These are phyloP conservation scores for Phytopythium kandeliae DNA, from an alignment of 352 stramenopile species.

Conservation along the genomic window DNA sequence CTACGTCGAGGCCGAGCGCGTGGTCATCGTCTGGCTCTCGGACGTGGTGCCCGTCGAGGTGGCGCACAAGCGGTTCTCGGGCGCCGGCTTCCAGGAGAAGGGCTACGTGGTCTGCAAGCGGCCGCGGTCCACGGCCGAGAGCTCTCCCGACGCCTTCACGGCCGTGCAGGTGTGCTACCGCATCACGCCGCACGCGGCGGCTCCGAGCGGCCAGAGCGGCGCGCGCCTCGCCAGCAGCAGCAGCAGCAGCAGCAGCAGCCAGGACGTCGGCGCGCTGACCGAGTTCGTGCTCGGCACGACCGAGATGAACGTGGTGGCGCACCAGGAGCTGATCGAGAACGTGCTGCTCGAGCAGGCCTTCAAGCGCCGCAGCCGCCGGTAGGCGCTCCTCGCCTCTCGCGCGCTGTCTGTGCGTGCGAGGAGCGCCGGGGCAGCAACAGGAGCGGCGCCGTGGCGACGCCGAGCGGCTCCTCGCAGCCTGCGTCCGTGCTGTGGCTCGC, in stretches of 20 bases:
- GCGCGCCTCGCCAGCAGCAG: conserved; percentile 14
- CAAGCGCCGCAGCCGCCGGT: conserved; percentile 3
- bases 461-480: too few species aligned
- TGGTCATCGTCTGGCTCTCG: conserved; percentile 28
- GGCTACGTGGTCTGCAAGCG: conserved; percentile 27
- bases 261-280: conserved; percentile 21
- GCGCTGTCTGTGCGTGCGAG: too few species aligned
- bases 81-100: conserved; percentile 25
- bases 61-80: conserved; percentile 30
- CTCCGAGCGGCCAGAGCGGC: not conserved
- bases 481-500: too few species aligned
- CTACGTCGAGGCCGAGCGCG: conserved; percentile 30
- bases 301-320: conserved; percentile 22
- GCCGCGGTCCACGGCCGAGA: conserved; percentile 8
- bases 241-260: conserved; percentile 16
- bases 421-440: too few species aligned
- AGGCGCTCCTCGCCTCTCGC: not conserved
- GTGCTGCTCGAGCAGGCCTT: conserved; percentile 25
- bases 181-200: conserved; percentile 29
- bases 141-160: conserved; percentile 20
- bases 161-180: conserved; percentile 30
- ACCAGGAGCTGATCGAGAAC: conserved; percentile 31
- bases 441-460: too few species aligned
- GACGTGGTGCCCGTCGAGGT: conserved; percentile 24
- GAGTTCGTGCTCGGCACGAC: conserved; percentile 27